Conservation (phyloP, 2,329 filamentous ascomycete genomes). For the Trichoderma oligosporum region DNA sequence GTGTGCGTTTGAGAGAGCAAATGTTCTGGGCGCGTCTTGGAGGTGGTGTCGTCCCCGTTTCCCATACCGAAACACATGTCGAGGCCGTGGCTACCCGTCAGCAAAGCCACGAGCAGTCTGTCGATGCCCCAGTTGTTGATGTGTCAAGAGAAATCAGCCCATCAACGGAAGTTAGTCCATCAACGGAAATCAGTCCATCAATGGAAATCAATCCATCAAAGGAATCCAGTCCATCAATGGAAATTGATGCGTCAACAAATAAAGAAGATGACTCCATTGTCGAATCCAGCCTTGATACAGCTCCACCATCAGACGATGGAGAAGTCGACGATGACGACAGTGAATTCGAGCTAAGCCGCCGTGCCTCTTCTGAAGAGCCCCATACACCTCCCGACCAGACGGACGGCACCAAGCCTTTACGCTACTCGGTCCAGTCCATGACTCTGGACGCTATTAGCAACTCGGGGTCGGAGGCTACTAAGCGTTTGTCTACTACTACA, state of each 20-base stretch:
- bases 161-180: neutral
- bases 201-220: too few relatives aligned
- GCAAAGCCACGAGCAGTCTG: constrained; percentile 32
- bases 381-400: constrained; percentile 33
- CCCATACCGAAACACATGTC: constrained; percentile 28
- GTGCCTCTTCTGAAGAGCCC: constrained; percentile 23
- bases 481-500: constrained; percentile 28
- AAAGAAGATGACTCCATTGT: constrained; percentile 9
- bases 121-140: neutral
- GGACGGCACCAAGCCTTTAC: constrained; percentile 26
- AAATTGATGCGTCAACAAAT: neutral
- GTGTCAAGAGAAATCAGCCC: neutral
- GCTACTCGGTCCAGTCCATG: constrained; percentile 29
- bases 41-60: constrained; percentile 77
- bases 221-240: neutral
- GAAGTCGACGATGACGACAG: constrained; percentile 18
- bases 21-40: constrained; percentile 97
- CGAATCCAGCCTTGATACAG: constrained; percentile 5
- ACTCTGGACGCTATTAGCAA: constrained; percentile 23
- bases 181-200: too few relatives aligned
- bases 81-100: constrained; percentile 35
- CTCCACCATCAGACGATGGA: constrained; percentile 1
- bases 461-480: constrained; percentile 19
- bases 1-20: constrained; percentile 79
- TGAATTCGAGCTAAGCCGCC: constrained; percentile 7